Percentiles rank a stretch among this genome's conserved stretches.
phyloP scores from a whole-genome alignment of 2,329 filamentous ascomycete genomes.

The Metarhizium rileyi region DNA sequence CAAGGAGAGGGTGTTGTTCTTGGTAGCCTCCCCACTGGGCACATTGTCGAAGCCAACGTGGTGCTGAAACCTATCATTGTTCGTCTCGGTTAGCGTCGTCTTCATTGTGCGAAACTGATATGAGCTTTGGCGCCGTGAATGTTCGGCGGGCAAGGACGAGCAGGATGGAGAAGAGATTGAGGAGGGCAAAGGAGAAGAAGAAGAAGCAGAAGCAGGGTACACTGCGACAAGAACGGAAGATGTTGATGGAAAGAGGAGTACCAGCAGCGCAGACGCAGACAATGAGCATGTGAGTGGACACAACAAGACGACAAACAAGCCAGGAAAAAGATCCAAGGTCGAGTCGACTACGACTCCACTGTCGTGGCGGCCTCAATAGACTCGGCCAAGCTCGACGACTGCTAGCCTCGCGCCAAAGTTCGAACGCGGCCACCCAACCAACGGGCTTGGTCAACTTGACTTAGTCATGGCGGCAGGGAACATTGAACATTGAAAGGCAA shows the following conservation, averaged over 20 bases:
- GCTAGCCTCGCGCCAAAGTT: background rate
- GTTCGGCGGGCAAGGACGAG: background rate
- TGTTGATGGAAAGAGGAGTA: background rate
- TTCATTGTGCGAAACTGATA: constrained; percentile 21
- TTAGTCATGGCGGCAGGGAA: too few species aligned
- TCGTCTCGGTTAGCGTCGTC: constrained; percentile 32
- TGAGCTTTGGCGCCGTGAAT: background rate
- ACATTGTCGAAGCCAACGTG: constrained; percentile 55
- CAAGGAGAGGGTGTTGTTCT: constrained; percentile 56
- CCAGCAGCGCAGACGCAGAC: background rate
- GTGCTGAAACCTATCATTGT: constrained; percentile 42
- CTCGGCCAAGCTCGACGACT: too few species aligned
- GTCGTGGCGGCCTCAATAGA: constrained; percentile 1
- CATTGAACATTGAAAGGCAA: too few species aligned
- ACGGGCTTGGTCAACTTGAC: too few species aligned
- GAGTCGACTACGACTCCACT: constrained; percentile 4
- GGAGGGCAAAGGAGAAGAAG: background rate
- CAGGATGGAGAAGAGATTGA: too few species aligned
- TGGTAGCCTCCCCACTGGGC: constrained; percentile 46
- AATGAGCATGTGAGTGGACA: background rate
- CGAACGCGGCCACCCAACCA: background rate
- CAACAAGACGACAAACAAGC: background rate
- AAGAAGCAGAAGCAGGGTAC: too few species aligned
- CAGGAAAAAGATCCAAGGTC: too few species aligned
- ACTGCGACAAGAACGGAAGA: background rate